These are phyloP conservation scores for Emiliania huxleyi DNA, from an alignment of 78 protist species.

Conservation along the genomic window DNA sequence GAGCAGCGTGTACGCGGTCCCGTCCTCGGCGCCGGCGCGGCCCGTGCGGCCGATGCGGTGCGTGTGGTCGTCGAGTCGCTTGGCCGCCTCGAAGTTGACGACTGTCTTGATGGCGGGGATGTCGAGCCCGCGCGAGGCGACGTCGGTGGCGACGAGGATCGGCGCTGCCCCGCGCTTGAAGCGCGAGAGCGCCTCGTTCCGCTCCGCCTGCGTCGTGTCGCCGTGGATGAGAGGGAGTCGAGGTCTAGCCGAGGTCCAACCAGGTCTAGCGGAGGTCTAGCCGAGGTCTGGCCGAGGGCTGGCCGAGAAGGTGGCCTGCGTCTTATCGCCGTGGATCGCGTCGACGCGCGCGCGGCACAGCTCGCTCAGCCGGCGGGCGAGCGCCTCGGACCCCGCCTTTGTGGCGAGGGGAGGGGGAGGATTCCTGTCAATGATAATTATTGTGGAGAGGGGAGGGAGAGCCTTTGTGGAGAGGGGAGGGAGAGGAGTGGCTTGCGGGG, in stretches of 20 bases:
- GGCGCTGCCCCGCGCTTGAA: constrained; percentile 51
- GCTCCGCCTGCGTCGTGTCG: constrained; percentile 54
- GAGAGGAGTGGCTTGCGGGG: too few species aligned
- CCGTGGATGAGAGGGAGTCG: too few species aligned
- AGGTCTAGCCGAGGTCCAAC: too few species aligned
- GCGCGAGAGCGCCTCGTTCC: constrained; percentile 29
- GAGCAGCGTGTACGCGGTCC: not conserved
- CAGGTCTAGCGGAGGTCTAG: too few species aligned
- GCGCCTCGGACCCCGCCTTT: not conserved
- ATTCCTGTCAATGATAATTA: too few species aligned
- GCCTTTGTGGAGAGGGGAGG: too few species aligned
- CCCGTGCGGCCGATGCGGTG: constrained; percentile 89
- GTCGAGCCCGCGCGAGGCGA: constrained; percentile 85
- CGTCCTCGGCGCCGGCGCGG: constrained; percentile 68
- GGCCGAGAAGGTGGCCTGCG: too few species aligned
- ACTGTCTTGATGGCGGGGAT: constrained; percentile 66
- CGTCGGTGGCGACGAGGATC: constrained; percentile 80
- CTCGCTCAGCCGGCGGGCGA: not conserved
- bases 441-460: too few species aligned
- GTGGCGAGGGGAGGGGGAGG: too few species aligned
- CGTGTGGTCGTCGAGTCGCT: constrained; percentile 79
- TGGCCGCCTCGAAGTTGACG: constrained; percentile 72
- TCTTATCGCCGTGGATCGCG: constrained; percentile 65
- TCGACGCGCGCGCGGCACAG: not conserved
- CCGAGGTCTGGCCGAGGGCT: too few species aligned